Evolutionary conservation across 2,329 filamentous ascomycete species (phyloP).

Genomic region (Monosporascus sp.): DNA sequence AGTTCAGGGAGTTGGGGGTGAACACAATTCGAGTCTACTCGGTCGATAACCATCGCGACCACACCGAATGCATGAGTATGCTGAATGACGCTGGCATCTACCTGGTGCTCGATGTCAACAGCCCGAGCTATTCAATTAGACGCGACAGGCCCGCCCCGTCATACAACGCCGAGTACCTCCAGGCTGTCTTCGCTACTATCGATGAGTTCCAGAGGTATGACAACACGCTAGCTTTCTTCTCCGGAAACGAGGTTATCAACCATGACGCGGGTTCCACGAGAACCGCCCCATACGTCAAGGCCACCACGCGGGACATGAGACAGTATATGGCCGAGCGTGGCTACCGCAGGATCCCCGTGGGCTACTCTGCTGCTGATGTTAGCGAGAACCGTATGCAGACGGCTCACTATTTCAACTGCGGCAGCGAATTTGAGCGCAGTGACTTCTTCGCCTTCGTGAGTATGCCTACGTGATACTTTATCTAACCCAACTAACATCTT

Average conservation of each 20-base stretch:
- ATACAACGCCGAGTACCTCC: conserved; percentile 84
- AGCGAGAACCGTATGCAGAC: conserved; percentile 80
- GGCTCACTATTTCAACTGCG: conserved; percentile 91
- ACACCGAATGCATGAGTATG: conserved; percentile 79
- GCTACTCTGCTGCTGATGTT: conserved; percentile 76
- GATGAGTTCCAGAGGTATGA: conserved; percentile 76
- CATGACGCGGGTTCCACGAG: conserved; percentile 56
- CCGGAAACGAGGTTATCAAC: conserved; percentile 76
- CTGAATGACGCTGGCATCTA: conserved; percentile 85
- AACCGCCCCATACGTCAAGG: conserved; percentile 70
- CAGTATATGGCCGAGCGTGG: conserved; percentile 59
- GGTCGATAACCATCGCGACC: conserved; percentile 76
- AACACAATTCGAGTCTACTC: conserved; percentile 93
- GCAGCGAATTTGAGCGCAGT: conserved; percentile 72
- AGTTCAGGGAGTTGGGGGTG: conserved; percentile 81
- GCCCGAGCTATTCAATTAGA: conserved; percentile 82
- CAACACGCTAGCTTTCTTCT: conserved; percentile 86
- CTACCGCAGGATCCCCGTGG: conserved; percentile 65
- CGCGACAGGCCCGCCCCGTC: conserved; percentile 65
- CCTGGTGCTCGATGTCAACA: conserved; percentile 88
- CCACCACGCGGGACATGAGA: conserved; percentile 70
- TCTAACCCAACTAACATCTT: conserved; percentile 8
- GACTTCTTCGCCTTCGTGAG: conserved; percentile 76
- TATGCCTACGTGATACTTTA: not conserved
- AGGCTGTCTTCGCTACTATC: conserved; percentile 79